phyloP scores from a whole-genome alignment of 345 rosid genomes.

The Aquilaria yunnanensis region DNA sequence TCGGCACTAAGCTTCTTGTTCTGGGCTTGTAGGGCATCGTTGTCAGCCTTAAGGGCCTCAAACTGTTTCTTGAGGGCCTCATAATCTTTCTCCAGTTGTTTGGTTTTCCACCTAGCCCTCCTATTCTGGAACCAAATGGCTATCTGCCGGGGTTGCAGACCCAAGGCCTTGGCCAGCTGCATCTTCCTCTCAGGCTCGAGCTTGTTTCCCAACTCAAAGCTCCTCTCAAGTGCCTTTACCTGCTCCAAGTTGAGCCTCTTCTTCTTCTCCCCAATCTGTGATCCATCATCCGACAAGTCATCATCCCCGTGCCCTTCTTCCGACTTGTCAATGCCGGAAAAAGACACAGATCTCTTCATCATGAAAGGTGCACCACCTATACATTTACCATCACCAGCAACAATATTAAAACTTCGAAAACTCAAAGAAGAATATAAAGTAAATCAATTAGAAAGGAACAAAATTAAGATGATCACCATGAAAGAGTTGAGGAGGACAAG shows the following conservation, averaged over 20 bases:
- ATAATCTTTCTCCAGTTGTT: constrained; percentile 68
- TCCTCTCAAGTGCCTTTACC: constrained; percentile 70
- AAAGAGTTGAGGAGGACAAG: constrained; percentile 70
- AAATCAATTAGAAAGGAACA: neutral
- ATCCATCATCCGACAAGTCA: constrained; percentile 79
- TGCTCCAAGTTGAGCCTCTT: constrained; percentile 71
- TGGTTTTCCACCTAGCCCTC: constrained; percentile 79
- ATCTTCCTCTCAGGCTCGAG: constrained; percentile 73
- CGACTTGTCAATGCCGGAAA: constrained; percentile 49
- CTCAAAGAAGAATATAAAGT: neutral
- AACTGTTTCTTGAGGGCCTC: constrained; percentile 56
- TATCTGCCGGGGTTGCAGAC: constrained; percentile 63
- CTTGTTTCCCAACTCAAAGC: constrained; percentile 71
- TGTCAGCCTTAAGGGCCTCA: constrained; percentile 57
- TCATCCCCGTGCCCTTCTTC: constrained; percentile 56
- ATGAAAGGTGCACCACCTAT: constrained; percentile 51
- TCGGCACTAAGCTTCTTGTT: constrained; percentile 60
- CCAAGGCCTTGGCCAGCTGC: constrained; percentile 64
- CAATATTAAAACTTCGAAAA: neutral
- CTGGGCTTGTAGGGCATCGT: constrained; percentile 56
- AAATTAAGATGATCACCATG: constrained; percentile 37
- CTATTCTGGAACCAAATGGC: constrained; percentile 81
- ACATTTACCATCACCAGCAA: constrained; percentile 2
- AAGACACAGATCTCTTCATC: constrained; percentile 82
- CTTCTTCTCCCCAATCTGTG: constrained; percentile 70